Evolutionary conservation across 129 eudicot species (phyloP).

Genomic region (Pulicaria dysenterica): DNA sequence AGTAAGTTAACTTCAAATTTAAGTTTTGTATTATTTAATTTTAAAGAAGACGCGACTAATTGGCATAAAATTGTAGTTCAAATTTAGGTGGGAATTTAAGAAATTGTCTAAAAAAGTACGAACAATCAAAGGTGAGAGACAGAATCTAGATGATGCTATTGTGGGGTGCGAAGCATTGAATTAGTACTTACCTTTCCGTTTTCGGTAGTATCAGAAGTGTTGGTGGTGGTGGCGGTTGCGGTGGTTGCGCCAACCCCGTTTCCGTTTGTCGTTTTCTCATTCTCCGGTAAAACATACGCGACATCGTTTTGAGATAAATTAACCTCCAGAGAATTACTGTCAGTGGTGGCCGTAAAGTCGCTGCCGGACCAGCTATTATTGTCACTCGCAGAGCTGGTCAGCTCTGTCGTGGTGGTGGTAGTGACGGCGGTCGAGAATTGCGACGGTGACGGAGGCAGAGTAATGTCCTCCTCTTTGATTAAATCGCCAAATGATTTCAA

Average conservation of each 20-base stretch:
- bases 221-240: conserved; percentile 41
- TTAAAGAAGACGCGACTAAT: no score
- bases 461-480: conserved; percentile 31
- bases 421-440: conserved; percentile 26
- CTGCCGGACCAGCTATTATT: conserved; percentile 61
- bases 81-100: conserved; percentile 24
- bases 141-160: conserved; percentile 6
- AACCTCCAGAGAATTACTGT: conserved; percentile 33
- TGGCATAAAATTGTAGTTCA: neutral
- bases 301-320: conserved; percentile 35
- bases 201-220: conserved; percentile 32
- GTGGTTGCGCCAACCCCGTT: conserved; percentile 43
- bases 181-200: conserved; percentile 48
- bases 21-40: no score
- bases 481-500: conserved; percentile 51
- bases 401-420: conserved; percentile 18
- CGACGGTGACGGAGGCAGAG: conserved; percentile 10
- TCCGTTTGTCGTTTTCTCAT: conserved; percentile 19
- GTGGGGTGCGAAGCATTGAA: conserved; percentile 22
- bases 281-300: conserved; percentile 23
- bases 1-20: no score
- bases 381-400: conserved; percentile 27
- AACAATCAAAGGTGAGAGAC: conserved; percentile 13
- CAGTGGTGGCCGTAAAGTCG: conserved; percentile 45
- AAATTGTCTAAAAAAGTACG: neutral